These are phyloP conservation scores for Mucuna pruriens DNA, from an alignment of 306 rosid species.

Conservation along the genomic window DNA sequence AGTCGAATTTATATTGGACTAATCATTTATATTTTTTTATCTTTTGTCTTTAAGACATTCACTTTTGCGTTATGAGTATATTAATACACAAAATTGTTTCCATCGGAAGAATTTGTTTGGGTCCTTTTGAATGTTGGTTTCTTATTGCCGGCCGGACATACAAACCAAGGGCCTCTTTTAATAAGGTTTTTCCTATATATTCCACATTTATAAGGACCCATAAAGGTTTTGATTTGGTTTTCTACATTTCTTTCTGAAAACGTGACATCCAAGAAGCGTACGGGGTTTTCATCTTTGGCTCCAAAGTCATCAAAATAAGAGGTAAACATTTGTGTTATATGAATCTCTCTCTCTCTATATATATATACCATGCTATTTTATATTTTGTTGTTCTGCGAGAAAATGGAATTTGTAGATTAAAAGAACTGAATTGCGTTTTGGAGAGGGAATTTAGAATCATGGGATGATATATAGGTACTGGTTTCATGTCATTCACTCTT, in stretches of 20 bases:
- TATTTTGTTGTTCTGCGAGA: background rate
- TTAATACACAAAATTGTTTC: background rate
- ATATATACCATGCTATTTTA: background rate
- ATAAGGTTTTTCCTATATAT: background rate
- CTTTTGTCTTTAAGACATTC: background rate
- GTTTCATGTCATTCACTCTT: background rate
- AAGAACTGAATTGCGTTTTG: background rate
- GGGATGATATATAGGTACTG: background rate
- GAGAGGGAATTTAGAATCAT: background rate
- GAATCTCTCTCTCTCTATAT: background rate
- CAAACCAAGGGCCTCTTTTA: background rate
- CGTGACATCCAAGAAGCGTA: background rate
- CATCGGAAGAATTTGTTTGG: background rate
- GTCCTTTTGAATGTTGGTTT: background rate
- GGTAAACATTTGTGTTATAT: constrained; percentile 12
- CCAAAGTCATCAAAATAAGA: background rate
- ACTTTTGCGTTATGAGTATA: background rate
- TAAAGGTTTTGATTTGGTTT: constrained; percentile 3
- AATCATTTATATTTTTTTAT: too few species aligned
- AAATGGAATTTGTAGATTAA: background rate
- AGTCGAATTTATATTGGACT: too few species aligned
- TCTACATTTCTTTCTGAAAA: constrained; percentile 14
- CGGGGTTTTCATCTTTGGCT: constrained; percentile 4
- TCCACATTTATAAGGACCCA: background rate
- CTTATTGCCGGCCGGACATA: background rate